Evolutionary conservation across 441 rosid genomes (phyloP).

Genomic region (Dalechampia spathulata): DNA sequence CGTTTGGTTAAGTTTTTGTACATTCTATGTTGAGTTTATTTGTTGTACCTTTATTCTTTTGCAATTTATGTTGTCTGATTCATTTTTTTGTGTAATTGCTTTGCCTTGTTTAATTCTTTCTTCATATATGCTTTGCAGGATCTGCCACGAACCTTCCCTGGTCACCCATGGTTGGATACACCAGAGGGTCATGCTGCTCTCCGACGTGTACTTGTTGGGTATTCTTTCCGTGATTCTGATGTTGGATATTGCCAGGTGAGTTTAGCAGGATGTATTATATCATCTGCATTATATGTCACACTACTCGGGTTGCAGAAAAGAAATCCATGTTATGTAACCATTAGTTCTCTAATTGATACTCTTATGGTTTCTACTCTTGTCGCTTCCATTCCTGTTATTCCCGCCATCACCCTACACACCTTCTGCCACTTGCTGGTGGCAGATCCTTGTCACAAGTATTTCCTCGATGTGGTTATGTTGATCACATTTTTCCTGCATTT

Average conservation of each 20-base stretch:
- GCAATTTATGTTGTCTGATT: not conserved
- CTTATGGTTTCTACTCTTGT: too few relatives aligned
- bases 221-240: conserved; percentile 97
- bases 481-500: not conserved
- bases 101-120: not conserved
- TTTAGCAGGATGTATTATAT: not conserved
- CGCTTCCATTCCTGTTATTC: too few relatives aligned
- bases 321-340: not conserved
- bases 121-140: conserved; percentile 46
- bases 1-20: too few relatives aligned
- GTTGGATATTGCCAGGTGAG: conserved; percentile 98
- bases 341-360: not conserved
- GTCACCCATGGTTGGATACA: conserved; percentile 99
- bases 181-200: conserved; percentile 91
- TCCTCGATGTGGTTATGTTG: not conserved
- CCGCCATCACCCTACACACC: too few relatives aligned
- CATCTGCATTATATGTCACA: not conserved
- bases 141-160: conserved; percentile 93
- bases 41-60: not conserved
- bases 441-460: not conserved
- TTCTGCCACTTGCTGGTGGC: too few relatives aligned
- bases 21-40: too few relatives aligned
- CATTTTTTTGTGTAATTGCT: not conserved
- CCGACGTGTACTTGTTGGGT: conserved; percentile 85
- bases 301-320: not conserved